These are phyloP conservation scores for Amphicarpaea edgeworthii DNA, from an alignment of 306 rosid genomes.

Conservation along the genomic window DNA sequence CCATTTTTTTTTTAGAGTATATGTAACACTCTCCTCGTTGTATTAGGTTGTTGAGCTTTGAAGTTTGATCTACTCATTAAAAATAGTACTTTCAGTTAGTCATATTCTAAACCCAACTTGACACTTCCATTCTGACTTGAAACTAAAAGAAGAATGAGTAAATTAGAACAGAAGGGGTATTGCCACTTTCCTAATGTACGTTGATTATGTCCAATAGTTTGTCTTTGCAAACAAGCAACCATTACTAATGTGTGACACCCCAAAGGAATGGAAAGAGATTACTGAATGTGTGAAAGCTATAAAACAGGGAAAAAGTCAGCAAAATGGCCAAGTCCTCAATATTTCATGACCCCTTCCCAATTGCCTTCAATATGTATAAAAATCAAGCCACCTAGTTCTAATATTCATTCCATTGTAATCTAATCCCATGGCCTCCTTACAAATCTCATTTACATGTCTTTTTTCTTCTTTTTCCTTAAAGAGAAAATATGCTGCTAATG, in stretches of 20 bases:
- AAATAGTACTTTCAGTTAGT: not conserved
- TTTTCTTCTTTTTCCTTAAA: slow-evolving; percentile 25
- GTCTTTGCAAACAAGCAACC: not conserved
- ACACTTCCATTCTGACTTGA: not conserved
- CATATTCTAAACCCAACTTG: slow-evolving; percentile 8
- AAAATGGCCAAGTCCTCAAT: slow-evolving; percentile 21
- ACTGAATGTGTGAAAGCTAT: not conserved
- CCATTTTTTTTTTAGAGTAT: not conserved
- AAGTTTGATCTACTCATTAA: not conserved
- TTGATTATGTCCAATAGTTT: not conserved
- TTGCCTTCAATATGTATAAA: not conserved
- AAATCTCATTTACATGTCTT: not conserved
- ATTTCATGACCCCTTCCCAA: slow-evolving; percentile 1
- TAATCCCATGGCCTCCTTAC: slow-evolving; percentile 22
- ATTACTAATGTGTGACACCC: not conserved
- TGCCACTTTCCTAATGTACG: not conserved
- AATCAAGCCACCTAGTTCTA: not conserved
- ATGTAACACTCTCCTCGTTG: not conserved
- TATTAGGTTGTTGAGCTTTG: slow-evolving; percentile 1
- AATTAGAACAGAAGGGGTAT: not conserved
- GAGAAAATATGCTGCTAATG: slow-evolving; percentile 21
- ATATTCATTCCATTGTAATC: not conserved
- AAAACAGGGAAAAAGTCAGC: slow-evolving; percentile 4
- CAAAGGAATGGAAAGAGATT: not conserved
- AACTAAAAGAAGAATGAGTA: not conserved